phyloP scores from a whole-genome alignment of 177 flowering plant species.

The Vitis hybrid region DNA sequence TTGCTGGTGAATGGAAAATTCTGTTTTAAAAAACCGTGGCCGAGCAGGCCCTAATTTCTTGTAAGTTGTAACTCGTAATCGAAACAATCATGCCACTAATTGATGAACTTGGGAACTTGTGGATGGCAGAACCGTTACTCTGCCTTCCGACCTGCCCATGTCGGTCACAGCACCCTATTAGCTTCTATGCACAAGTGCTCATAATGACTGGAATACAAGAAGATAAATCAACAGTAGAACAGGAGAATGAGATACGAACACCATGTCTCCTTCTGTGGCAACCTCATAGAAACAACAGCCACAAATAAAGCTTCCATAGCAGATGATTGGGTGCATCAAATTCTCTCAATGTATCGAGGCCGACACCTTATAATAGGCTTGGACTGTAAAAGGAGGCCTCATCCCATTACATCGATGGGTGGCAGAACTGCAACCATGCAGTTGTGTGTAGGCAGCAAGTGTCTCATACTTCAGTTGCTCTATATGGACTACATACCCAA shows the following conservation, averaged over 20 bases:
- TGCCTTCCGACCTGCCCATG: too few relatives aligned
- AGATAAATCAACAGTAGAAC: too few relatives aligned
- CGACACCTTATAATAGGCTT: constrained; percentile 20
- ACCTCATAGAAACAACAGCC: constrained; percentile 6
- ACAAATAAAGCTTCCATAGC: constrained; percentile 10
- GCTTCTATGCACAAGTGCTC: too few relatives aligned
- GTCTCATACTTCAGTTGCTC: constrained; percentile 34
- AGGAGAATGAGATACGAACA: neutral
- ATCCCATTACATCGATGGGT: constrained; percentile 10
- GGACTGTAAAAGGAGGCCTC: constrained; percentile 33
- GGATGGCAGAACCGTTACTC: too few relatives aligned
- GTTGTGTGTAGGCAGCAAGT: constrained; percentile 32
- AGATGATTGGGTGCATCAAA: constrained; percentile 8
- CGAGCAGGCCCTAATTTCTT: too few relatives aligned
- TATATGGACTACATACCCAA: constrained; percentile 32
- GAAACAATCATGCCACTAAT: too few relatives aligned
- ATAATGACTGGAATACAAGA: too few relatives aligned
- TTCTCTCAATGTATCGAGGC: neutral
- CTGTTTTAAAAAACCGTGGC: too few relatives aligned
- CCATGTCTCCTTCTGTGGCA: constrained; percentile 5
- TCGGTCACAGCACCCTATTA: too few relatives aligned
- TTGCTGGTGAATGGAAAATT: too few relatives aligned
- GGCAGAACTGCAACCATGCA: constrained; percentile 40
- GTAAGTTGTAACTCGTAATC: too few relatives aligned
- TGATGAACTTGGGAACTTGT: too few relatives aligned